phyloP scores from a whole-genome alignment of 768 basidiomycete genomes.

The Trametes elegans region DNA sequence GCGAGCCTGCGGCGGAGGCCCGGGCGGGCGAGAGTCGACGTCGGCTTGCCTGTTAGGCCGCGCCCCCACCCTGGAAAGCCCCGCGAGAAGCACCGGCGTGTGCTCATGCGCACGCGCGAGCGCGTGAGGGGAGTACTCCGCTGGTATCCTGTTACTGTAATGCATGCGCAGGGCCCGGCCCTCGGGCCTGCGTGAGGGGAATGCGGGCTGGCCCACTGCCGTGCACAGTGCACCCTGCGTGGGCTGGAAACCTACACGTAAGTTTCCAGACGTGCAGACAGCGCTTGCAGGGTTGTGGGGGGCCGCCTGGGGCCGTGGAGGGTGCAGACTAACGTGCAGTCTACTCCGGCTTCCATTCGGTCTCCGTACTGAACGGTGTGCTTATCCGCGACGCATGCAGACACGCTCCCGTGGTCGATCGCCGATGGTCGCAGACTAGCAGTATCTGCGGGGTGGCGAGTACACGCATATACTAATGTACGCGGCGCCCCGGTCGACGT shows the following conservation, averaged over 20 bases:
- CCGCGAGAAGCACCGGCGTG: slow-evolving; percentile 1
- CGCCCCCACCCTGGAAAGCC: neutral
- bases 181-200: slow-evolving; percentile 1
- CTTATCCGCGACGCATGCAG: neutral
- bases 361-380: neutral
- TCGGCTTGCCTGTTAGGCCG: too few relatives aligned
- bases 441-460: neutral
- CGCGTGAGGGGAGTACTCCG: neutral
- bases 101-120: neutral
- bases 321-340: neutral
- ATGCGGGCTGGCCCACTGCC: neutral
- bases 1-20: neutral
- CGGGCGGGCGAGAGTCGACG: neutral
- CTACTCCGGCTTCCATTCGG: slow-evolving; percentile 9
- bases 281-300: neutral
- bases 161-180: neutral
- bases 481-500: neutral
- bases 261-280: slow-evolving; percentile 7
- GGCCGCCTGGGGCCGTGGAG: slow-evolving; percentile 2
- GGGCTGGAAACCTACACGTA: slow-evolving; percentile 1
- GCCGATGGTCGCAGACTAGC: neutral
- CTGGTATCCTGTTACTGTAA: neutral
- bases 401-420: neutral
- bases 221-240: neutral
- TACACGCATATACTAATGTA: too few relatives aligned